Percentiles rank a stretch among this genome's conserved stretches.
These are phyloP conservation scores for Flaveria floridana DNA, from an alignment of 140 eudicot species.

Conservation along the genomic window DNA sequence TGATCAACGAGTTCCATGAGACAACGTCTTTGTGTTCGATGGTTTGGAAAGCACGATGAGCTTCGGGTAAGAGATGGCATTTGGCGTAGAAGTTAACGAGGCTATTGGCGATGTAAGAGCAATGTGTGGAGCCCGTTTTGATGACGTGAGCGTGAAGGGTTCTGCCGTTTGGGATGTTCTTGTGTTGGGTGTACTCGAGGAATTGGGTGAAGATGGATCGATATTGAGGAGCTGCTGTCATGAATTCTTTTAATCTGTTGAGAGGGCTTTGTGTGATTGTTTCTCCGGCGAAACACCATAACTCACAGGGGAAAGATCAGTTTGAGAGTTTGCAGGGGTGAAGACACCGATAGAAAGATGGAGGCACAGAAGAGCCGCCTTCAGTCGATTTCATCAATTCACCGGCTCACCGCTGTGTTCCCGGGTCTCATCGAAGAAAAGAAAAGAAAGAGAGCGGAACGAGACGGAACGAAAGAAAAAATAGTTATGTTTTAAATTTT, in stretches of 20 bases:
- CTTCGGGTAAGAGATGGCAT: conserved; percentile 56
- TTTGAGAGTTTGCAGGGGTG: not conserved
- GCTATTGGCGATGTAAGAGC: conserved; percentile 50
- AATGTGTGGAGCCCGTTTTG: conserved; percentile 54
- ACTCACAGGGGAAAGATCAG: not conserved
- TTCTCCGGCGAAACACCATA: not conserved
- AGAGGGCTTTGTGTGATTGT: not conserved
- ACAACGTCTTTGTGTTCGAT: conserved; percentile 54
- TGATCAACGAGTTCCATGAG: conserved; percentile 82
- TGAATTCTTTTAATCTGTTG: not conserved
- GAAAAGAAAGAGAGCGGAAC: no score
- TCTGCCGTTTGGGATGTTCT: conserved; percentile 46
- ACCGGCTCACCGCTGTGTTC: no score
- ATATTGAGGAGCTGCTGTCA: conserved; percentile 32
- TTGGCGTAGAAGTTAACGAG: conserved; percentile 84
- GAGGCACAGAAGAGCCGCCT: not conserved
- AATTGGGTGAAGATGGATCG: conserved; percentile 56
- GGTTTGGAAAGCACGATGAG: conserved; percentile 55
- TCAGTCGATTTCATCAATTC: not conserved
- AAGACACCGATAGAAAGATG: not conserved
- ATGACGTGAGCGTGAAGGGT: conserved; percentile 65
- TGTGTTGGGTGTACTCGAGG: conserved; percentile 48
- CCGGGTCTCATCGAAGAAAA: no score
- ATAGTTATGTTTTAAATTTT: no score
- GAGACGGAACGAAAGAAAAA: no score